Evolutionary conservation across 768 basidiomycete species (phyloP).

Genomic region (Suillus ampliporus): DNA sequence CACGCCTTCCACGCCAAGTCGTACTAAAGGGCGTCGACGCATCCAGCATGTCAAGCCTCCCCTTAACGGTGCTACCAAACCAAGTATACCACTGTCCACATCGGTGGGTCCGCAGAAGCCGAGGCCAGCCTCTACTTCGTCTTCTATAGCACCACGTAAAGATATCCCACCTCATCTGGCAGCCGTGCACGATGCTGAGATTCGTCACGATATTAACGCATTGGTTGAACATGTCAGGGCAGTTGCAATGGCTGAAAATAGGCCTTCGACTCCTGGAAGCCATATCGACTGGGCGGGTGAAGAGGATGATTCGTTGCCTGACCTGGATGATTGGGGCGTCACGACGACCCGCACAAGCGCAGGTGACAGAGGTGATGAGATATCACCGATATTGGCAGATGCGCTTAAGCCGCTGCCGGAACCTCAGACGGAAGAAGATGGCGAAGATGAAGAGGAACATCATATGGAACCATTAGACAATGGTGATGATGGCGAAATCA

Average conservation of each 20-base stretch:
- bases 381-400: slow-evolving; percentile 73
- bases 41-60: slow-evolving; percentile 41
- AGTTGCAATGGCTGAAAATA: slow-evolving; percentile 69
- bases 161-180: slow-evolving; percentile 66
- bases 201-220: slow-evolving; percentile 72
- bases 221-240: slow-evolving; percentile 79
- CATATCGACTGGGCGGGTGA: slow-evolving; percentile 92
- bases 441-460: slow-evolving; percentile 22
- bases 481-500: slow-evolving; percentile 12
- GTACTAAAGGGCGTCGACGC: slow-evolving; percentile 56
- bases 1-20: slow-evolving; percentile 43
- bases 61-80: slow-evolving; percentile 20
- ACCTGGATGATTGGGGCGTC: slow-evolving; percentile 87
- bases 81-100: slow-evolving; percentile 23
- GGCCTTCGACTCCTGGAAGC: slow-evolving; percentile 73
- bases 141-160: slow-evolving; percentile 46
- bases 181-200: slow-evolving; percentile 45
- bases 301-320: slow-evolving; percentile 80
- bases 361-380: slow-evolving; percentile 45
- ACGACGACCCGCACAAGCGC: slow-evolving; percentile 38
- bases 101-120: slow-evolving; percentile 44
- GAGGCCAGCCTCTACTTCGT: slow-evolving; percentile 20
- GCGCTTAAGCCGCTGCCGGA: slow-evolving; percentile 66
- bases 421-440: slow-evolving; percentile 34
- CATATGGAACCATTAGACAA: slow-evolving; percentile 27